Base-by-base conservation (phyloP, 495 filamentous ascomycete genomes). In the Bacidia rubella region DNA sequence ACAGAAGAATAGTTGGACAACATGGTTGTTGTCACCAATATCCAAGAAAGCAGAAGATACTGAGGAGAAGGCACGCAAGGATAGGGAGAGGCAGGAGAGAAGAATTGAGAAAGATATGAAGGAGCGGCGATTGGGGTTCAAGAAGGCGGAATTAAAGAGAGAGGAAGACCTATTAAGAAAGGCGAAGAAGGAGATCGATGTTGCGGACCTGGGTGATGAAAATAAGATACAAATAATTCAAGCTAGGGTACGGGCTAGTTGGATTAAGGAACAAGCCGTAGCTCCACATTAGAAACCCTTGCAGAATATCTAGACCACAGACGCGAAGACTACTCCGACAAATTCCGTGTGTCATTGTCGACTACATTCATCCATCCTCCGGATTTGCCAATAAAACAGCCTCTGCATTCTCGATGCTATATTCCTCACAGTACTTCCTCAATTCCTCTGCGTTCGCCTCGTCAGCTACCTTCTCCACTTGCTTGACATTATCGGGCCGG, bases 51-150 rank as follows among this genome's bases (percentile, higher is more conserved):
- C 26, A 21, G 57, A 56, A 56, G 55, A 61, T 19, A 62, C 46
- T 26, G 60, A 63, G 25, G 63, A 65, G 49, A 66, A 64, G 47
- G 58, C 45, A 54, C 40, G 47, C 12, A 65, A 63, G 47, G 61
- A 60, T 40, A 62, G 59, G 41, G 51, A 44, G 47, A 63, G 53
- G 42, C 55, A 59, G 57, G 61, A 64, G 55, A 65, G 64, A 53
- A 61, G 47, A 56, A 59, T 59, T 47, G 51, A 59, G 51, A 60
- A 55, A 54, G 56, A 60, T 41, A 52, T 65, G 50, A 67, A 63
- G 56, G 58, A 64, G 47, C 49, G 58, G 44, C 54, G 55, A 52
- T 42, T 65, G 58, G 43, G 43, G 25, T 20, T 48, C 10, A 48
- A 2, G 45, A n/a, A 48, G 45, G 45, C 45, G 45, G 45, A 48